Conservation (phyloP, 2,329 filamentous ascomycete species). For the Plenodomus biglobosus region DNA sequence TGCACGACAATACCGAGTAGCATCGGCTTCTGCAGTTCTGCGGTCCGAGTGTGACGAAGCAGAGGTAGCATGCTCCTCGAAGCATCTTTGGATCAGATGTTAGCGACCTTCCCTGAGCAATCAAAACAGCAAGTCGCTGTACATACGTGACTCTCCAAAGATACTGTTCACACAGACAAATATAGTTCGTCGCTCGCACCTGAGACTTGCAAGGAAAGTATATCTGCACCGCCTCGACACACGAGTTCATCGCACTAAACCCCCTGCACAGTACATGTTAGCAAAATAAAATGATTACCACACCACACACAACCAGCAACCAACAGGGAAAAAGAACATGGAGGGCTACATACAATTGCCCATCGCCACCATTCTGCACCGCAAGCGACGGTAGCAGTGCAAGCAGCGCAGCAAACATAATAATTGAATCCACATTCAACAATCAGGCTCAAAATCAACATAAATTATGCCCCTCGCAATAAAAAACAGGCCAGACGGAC, state of each 20-base stretch:
- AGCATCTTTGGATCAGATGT: slow-evolving; percentile 8
- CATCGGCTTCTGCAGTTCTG: neutral
- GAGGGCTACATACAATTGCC: neutral
- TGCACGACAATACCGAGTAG: slow-evolving; percentile 5
- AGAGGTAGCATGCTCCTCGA: slow-evolving; percentile 10
- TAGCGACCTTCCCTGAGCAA: neutral
- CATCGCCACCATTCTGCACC: neutral
- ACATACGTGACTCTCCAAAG: slow-evolving; percentile 14
- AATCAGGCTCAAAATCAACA: neutral
- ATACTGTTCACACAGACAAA: slow-evolving; percentile 17
- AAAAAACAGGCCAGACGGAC: neutral
- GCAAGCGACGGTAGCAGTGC: slow-evolving; percentile 3
- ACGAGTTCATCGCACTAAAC: slow-evolving; percentile 8
- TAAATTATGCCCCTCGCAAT: neutral
- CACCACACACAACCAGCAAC: neutral
- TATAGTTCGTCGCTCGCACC: slow-evolving; percentile 1
- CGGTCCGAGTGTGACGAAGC: slow-evolving; percentile 3
- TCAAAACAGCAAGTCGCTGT: neutral
- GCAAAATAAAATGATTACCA: slow-evolving; percentile 3
- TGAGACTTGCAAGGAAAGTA: slow-evolving; percentile 8
- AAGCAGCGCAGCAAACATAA: slow-evolving; percentile 6
- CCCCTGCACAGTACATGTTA: no score
- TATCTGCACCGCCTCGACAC: slow-evolving; percentile 5
- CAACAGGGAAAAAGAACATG: neutral
- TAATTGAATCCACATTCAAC: neutral